Base-by-base conservation (phyloP, 495 filamentous ascomycete genomes). In the Penicillium robsamsonii region DNA sequence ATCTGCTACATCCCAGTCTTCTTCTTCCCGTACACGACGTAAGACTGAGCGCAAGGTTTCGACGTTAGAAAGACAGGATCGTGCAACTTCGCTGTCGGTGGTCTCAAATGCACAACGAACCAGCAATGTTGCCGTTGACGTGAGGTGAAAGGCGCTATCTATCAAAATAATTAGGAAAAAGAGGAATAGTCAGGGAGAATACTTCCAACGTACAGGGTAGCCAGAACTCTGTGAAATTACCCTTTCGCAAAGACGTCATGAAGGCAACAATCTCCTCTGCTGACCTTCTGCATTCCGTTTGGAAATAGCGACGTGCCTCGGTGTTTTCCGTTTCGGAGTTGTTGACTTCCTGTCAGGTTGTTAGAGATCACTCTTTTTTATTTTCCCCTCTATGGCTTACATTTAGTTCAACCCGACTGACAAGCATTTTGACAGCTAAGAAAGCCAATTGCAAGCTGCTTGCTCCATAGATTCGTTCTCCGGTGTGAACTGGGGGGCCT, bases 231-330 rank as follows among this genome's bases (percentile, higher is more conserved):
- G 71, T 67, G 57, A 76, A 78, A 37, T 79, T 73, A 15, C 72
- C 71, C 40, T 66, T 73, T 18, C 70, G 65, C 15, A 80, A 56
- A 20, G 75, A 79, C 13, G 73, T 70, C 17, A 79, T 79, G 62
- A 80, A 77, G n/a, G 75, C 73, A 17, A 82, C 71, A 22, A 82
- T 79, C n/a, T 79, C 78, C 48, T 80, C 74, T 12, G 79, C 76
- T 6, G 78, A 74, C 48, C 67, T 67, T 18, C 79, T 73, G 40
- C 76, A 76, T 50, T 80, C 75, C 6, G 75, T 77, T 46, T 81
- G 74, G 45, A 79, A 79, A 53, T 79, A 79, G 22, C 75, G 73
- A 46, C 77, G 78, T 33, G 75, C 71, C 52, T 74, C 69, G 13
- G 75, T 65, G 35, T 74, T 71, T 17, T 78, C 70, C 12, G 69